Conservation (phyloP, 352 stramenopile genomes). For the Phytophthora agathidicida region DNA sequence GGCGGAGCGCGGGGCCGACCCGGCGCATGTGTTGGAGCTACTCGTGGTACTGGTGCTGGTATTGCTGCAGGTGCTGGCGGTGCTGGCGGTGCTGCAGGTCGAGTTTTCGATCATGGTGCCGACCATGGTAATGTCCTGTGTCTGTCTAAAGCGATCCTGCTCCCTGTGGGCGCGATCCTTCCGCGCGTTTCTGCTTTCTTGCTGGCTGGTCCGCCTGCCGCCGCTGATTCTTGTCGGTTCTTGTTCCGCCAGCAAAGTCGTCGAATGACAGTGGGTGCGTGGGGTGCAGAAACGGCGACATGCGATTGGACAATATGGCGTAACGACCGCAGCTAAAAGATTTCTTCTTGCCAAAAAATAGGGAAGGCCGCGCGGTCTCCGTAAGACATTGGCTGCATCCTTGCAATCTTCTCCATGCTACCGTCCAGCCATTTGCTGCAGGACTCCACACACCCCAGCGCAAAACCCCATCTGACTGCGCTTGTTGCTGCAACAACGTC, state of each 20-base stretch:
- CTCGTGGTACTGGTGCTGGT: constrained; percentile 7
- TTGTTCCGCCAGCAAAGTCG: constrained; percentile 13
- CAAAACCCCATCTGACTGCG: too few species aligned
- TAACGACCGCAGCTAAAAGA: constrained; percentile 2
- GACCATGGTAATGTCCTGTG: constrained; percentile 21
- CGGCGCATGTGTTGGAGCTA: constrained; percentile 1
- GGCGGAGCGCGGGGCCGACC: constrained; percentile 27
- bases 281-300: background rate
- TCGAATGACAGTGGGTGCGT: constrained; percentile 10
- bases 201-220: background rate
- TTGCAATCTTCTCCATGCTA: too few species aligned
- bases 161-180: constrained; percentile 13
- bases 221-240: background rate
- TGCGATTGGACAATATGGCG: constrained; percentile 15
- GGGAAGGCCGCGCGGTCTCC: too few species aligned
- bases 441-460: too few species aligned
- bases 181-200: constrained; percentile 6
- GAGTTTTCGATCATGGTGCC: constrained; percentile 28
- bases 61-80: constrained; percentile 5
- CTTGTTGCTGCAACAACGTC: background rate
- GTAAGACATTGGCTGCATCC: too few species aligned
- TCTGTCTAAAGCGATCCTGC: background rate
- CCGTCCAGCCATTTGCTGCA: too few species aligned
- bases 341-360: too few species aligned
- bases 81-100: constrained; percentile 13